Conservation (phyloP, 371 early-diverging fungal genomes). For the Synchytrium microbalum region DNA sequence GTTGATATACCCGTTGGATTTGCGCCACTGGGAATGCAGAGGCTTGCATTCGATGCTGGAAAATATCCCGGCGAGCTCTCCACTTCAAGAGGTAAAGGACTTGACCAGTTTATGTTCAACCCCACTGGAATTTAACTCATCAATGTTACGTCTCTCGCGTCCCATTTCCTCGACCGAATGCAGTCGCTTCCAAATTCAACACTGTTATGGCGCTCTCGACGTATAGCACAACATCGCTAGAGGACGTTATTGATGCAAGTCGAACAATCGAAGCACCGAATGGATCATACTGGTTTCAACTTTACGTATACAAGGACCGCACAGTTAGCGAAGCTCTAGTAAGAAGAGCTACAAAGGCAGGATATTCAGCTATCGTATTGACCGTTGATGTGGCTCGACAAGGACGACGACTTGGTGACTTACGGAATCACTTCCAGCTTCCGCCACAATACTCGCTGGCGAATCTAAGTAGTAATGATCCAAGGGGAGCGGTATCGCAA, state of each 20-base stretch:
- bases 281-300: slow-evolving; percentile 14
- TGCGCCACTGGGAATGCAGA: neutral
- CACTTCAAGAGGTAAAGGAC: neutral
- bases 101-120: neutral
- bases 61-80: neutral
- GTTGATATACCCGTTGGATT: neutral
- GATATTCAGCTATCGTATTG: slow-evolving; percentile 20
- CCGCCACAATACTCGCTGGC: slow-evolving; percentile 16
- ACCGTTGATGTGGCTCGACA: slow-evolving; percentile 23
- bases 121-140: neutral
- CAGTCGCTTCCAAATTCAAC: neutral
- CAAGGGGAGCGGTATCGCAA: slow-evolving; percentile 8
- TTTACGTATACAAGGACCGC: slow-evolving; percentile 23
- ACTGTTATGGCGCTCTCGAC: slow-evolving; percentile 12
- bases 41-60: too few species aligned
- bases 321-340: slow-evolving; percentile 11
- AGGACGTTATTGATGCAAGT: slow-evolving; percentile 16
- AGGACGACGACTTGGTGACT: slow-evolving; percentile 16
- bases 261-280: slow-evolving; percentile 9
- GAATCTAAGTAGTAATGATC: slow-evolving; percentile 11
- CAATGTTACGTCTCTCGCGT: neutral
- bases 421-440: slow-evolving; percentile 13
- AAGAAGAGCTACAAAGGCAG: slow-evolving; percentile 18
- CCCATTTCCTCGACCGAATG: neutral
- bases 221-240: slow-evolving; percentile 17